These are phyloP conservation scores for Populus alba DNA, from an alignment of 345 rosid species.

Conservation along the genomic window DNA sequence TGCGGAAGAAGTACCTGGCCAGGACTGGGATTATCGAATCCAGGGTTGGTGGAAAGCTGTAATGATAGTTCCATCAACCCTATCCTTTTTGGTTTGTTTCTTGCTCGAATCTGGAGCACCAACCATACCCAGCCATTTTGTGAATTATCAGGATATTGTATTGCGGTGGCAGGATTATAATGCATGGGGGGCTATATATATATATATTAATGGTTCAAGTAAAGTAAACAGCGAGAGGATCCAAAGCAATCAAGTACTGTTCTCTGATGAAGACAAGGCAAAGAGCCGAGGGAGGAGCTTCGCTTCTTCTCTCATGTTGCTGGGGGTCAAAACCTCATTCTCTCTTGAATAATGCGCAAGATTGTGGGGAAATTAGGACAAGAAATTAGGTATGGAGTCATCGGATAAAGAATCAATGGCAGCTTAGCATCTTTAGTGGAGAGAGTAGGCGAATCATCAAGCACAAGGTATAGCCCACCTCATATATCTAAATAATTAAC, in stretches of 20 bases:
- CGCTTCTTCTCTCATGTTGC: not conserved
- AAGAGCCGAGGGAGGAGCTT: not conserved
- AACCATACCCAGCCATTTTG: not conserved
- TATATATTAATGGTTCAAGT: not conserved
- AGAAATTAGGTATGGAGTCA: conserved; percentile 26
- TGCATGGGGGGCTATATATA: not conserved
- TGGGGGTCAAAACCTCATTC: not conserved
- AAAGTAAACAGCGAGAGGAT: too few species aligned
- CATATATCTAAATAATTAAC: not conserved
- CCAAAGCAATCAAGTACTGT: too few species aligned
- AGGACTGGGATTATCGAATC: not conserved
- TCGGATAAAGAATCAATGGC: not conserved
- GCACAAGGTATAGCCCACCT: not conserved
- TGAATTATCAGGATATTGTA: not conserved
- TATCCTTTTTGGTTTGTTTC: not conserved
- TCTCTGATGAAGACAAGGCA: not conserved
- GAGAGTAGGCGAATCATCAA: conserved; percentile 1
- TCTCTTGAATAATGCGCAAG: not conserved
- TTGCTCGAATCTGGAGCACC: not conserved
- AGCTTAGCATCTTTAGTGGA: conserved; percentile 19
- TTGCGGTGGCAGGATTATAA: not conserved
- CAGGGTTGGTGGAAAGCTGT: conserved; percentile 11
- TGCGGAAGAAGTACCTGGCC: not conserved
- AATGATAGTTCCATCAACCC: not conserved
- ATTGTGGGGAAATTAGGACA: conserved; percentile 15